Base-by-base conservation (phyloP, 2,329 filamentous ascomycete genomes). In the Botryosphaeria agaves region DNA sequence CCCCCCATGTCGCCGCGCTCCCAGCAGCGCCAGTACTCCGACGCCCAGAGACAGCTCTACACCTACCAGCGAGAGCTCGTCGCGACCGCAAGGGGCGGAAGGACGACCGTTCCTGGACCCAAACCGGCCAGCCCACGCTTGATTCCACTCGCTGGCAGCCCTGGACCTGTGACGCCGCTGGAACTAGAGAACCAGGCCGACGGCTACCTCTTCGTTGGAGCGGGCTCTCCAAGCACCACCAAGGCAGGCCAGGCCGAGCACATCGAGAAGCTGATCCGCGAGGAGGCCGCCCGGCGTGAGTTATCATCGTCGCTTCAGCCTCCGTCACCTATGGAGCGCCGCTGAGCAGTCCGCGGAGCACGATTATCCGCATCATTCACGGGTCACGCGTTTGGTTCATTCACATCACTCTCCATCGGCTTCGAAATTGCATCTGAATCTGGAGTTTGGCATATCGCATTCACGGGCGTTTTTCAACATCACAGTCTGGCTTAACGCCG, bases 91-190 rank as follows among this genome's bases (percentile, higher is more conserved):
- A 33, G 39, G 16, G 38, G 37, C 9, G 40, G 36, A n/a, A n/a
- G n/a, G n/a, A 31, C 31, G 18, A 39, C 40, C n/a, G 30, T 33
- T 19, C 34, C 34, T n/a, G 41, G 41, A 12, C 26, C 26, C 14
- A 59, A 54, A 38, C 62, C 62, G 1, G 51, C 45, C 15, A 63
- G 59, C 42, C 63, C 63, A 18, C 53, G 58, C 23, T 50, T 67
- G 24, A 51, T 51, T 15, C 63, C 63, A 15, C 43, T 63, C 14
- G 28, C 24, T 23, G 61, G 57, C 11, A 65, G 61, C 32, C 63
- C 63, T 2, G 61, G 61, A 23, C 60, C 60, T 5, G 61, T 66
- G 23, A 67, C 63, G 15, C 63, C 62, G n/a, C 43, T 67, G 28
- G 58, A 60, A 38, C 53, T 67, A 18, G 62, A 63, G 41, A 49